Evolutionary conservation across 345 rosid genomes (phyloP), one percentile per base, ranked within the genome.

Genomic region (Syzygium aqueum): DNA sequence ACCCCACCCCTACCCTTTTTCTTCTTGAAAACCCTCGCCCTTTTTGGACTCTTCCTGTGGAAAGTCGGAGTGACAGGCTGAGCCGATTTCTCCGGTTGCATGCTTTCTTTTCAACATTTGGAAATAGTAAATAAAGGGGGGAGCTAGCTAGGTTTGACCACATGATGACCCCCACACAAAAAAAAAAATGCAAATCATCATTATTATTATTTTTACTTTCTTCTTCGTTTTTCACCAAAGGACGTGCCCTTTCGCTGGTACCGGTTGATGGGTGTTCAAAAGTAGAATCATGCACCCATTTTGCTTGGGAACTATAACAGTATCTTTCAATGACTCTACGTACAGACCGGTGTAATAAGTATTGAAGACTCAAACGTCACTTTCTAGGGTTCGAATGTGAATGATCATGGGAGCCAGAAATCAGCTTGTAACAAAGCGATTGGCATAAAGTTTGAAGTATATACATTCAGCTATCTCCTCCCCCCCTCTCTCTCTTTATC

Each of bases 81-180:
- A 89, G 88, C 94, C 93, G 90, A 87, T 91, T 91, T 91, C 92
- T 92, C 91, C 86, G 88, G 92, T 92, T 90, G 94, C 94, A 93
- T 93, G 96, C 94, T 90, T 73, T 28, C 46, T 73, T 73, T 73
- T 73, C 80, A 73, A 73, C 80, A 73, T 73, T 37, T 37, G 80
- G 49, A 85, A 21, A 40, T 56, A 82, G 78, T 50, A 19, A 10
- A 53, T 21, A 53, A 84, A 84, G 52, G 19, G 61, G 17, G 28
- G 65, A 14, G 46, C 46, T 43, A 3, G 49, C 82, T 46, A 23
- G 40, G 73, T 94, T 95, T 95, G 95, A 94, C 97, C 95, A 89
- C 63, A 53, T 91, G 87, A 37, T 91, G 90, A 90, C 93, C 89
- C 91, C 85, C 43, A 51, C 53, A 28, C 54, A 78, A n/a, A 53